Conservation (phyloP, 345 rosid species). For the Dipteronia sinensis region DNA sequence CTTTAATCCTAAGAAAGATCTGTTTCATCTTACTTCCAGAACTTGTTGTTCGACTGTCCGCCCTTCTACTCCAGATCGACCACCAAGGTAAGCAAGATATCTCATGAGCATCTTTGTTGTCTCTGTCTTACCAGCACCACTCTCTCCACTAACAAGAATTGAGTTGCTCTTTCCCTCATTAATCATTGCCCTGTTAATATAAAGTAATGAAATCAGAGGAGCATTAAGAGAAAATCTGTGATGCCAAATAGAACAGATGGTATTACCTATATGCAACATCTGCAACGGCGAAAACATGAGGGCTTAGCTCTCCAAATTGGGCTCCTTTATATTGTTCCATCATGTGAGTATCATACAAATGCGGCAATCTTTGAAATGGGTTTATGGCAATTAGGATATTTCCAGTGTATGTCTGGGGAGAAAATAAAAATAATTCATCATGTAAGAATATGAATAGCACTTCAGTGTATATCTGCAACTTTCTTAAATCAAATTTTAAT, state of each 20-base stretch:
- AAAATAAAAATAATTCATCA: constrained; percentile 20
- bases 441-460: constrained; percentile 8
- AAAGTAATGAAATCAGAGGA: constrained; percentile 33
- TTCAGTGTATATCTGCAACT: constrained; percentile 9
- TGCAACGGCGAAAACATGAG: constrained; percentile 98
- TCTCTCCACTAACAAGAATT: constrained; percentile 99
- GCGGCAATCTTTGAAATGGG: constrained; percentile 98
- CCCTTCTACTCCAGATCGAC: constrained; percentile 99
- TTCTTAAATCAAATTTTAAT: constrained; percentile 18
- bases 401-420: constrained; percentile 92
- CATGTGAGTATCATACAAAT: constrained; percentile 98
- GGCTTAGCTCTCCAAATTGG: constrained; percentile 95
- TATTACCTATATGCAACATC: constrained; percentile 95
- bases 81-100: constrained; percentile 97
- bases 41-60: constrained; percentile 99
- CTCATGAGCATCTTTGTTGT: constrained; percentile 99
- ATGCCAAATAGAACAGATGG: constrained; percentile 19
- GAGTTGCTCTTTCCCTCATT: constrained; percentile 99
- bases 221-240: constrained; percentile 13
- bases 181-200: constrained; percentile 80
- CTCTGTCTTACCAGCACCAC: constrained; percentile 99
- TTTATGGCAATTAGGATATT: constrained; percentile 97
- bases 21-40: constrained; percentile 72
- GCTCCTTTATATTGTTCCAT: constrained; percentile 99
- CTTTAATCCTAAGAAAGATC: constrained; percentile 13